phyloP scores from a whole-genome alignment of 2,329 filamentous ascomycete genomes.

The Colletotrichum agaves region DNA sequence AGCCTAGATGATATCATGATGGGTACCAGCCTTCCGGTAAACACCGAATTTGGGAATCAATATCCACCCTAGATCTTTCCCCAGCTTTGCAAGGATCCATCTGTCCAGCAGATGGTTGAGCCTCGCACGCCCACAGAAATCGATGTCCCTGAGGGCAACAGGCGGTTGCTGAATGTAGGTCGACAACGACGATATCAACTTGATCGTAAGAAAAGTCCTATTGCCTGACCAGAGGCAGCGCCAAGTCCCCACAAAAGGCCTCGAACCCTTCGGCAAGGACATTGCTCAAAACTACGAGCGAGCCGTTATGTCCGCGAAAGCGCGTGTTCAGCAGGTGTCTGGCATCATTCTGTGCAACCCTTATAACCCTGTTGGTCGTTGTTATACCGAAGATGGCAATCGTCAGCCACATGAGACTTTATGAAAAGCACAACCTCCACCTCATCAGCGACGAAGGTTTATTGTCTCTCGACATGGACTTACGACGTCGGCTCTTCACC shows the following conservation, averaged over 20 bases:
- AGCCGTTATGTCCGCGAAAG: too few relatives aligned
- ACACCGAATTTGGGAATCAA: not conserved
- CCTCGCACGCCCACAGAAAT: slow-evolving; percentile 16
- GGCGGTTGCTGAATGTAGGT: not conserved
- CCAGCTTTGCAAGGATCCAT: slow-evolving; percentile 14
- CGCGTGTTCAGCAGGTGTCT: too few relatives aligned
- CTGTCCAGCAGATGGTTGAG: slow-evolving; percentile 13
- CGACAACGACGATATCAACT: too few relatives aligned
- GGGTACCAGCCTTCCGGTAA: too few relatives aligned
- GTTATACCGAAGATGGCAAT: not conserved
- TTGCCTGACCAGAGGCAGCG: too few relatives aligned
- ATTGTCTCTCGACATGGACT: slow-evolving; percentile 55
- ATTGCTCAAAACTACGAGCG: too few relatives aligned
- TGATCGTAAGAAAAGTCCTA: too few relatives aligned
- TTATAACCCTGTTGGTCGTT: not conserved
- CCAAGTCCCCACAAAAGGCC: too few relatives aligned
- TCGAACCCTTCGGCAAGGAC: too few relatives aligned
- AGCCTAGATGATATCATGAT: not conserved
- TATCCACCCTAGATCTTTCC: not conserved
- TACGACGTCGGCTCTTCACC: slow-evolving; percentile 41
- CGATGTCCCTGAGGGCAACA: slow-evolving; percentile 16
- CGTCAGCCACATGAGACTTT: not conserved
- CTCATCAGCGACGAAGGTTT: slow-evolving; percentile 61
- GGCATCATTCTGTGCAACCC: too few relatives aligned
- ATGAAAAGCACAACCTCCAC: slow-evolving; percentile 50